These are phyloP conservation scores for Chalciporus pseudorubinellus DNA, from an alignment of 768 basidiomycete genomes.

Conservation along the genomic window DNA sequence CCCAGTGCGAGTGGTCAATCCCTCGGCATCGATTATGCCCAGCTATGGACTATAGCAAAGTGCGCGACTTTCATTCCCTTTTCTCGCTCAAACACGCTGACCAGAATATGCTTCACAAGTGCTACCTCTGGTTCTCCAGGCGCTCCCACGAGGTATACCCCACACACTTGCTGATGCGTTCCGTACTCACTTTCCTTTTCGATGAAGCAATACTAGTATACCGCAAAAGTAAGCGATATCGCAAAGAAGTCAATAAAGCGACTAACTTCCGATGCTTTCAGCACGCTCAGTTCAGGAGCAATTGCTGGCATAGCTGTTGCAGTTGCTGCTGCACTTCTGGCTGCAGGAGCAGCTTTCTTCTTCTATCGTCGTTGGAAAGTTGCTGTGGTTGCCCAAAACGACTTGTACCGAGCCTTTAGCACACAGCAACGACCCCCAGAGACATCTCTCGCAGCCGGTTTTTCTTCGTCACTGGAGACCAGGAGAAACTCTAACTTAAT, in stretches of 20 bases:
- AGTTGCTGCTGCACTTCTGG: conserved; percentile 10
- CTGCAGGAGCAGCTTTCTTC: conserved; percentile 12
- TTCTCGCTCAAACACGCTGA: neutral
- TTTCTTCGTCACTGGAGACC: conserved; percentile 21
- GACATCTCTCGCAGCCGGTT: conserved; percentile 1
- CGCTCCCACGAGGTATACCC: conserved; percentile 1
- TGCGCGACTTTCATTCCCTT: conserved; percentile 1
- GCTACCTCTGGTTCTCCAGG: neutral
- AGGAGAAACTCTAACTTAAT: conserved; percentile 11
- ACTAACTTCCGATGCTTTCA: conserved; percentile 8
- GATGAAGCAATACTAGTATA: no score
- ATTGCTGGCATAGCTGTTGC: conserved; percentile 24
- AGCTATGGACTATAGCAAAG: conserved; percentile 19
- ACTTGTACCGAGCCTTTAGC: conserved; percentile 10
- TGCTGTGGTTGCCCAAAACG: conserved; percentile 12
- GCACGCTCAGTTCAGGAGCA: conserved; percentile 19
- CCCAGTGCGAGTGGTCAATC: conserved; percentile 18
- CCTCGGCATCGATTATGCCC: conserved; percentile 36
- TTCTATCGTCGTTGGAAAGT: conserved; percentile 28
- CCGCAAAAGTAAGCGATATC: conserved; percentile 17
- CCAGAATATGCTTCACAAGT: neutral
- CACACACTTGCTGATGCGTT: neutral
- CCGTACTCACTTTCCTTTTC: neutral
- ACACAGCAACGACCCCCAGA: conserved; percentile 8
- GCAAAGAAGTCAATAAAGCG: neutral